Percentiles rank a stretch among this genome's conserved stretches.
Evolutionary conservation across 768 basidiomycete genomes (phyloP).

Genomic region (Lyophyllum atratum): DNA sequence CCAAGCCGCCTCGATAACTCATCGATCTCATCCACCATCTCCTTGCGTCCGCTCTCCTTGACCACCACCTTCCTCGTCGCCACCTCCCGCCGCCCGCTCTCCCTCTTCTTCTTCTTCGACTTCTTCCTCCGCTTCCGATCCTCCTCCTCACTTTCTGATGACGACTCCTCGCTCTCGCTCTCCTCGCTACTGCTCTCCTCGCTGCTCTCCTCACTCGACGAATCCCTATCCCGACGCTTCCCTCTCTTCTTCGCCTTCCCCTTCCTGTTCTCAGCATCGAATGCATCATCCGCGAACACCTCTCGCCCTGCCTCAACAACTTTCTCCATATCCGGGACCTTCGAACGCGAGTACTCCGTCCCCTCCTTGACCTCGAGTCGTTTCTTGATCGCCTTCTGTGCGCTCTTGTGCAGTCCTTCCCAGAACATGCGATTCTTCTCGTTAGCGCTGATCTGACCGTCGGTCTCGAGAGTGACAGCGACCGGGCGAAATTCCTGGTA

Average conservation of each 20-base stretch:
- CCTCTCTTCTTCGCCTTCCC: background rate
- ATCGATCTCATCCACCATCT: background rate
- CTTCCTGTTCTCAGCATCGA: background rate
- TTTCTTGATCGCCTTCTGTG: background rate
- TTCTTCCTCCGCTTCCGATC: background rate
- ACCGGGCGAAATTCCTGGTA: conserved; percentile 3
- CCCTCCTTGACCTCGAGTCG: background rate
- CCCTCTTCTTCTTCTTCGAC: background rate
- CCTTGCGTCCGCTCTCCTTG: background rate
- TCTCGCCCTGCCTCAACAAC: background rate
- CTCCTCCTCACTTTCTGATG: background rate
- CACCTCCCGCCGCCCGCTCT: background rate
- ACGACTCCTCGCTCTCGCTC: background rate
- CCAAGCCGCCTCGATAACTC: background rate
- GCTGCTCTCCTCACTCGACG: background rate
- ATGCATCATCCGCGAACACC: background rate
- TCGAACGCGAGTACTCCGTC: background rate
- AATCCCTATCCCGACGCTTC: background rate
- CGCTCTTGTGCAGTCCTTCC: background rate
- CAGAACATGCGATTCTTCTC: conserved; percentile 3
- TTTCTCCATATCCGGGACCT: background rate
- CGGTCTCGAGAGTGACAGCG: background rate
- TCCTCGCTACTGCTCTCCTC: background rate
- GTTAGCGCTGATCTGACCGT: background rate
- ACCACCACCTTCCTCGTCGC: background rate